These are phyloP conservation scores for Trichosporon coremiiforme DNA, from an alignment of 1,284 basidiomycete genomes.

Conservation along the genomic window DNA sequence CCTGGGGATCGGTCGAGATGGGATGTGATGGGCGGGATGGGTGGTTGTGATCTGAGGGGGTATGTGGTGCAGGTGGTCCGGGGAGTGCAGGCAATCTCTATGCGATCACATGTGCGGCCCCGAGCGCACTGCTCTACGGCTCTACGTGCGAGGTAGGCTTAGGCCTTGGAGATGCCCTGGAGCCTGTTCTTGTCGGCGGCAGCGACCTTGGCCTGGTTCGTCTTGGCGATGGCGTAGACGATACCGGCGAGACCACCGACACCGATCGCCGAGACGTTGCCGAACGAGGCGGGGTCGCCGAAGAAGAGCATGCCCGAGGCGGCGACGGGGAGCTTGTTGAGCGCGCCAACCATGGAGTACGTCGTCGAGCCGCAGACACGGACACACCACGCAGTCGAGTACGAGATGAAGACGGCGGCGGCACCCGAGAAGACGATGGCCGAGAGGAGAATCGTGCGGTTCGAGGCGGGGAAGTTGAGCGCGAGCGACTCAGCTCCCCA, in stretches of 20 bases:
- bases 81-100: not conserved
- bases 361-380: constrained; percentile 95
- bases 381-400: constrained; percentile 98
- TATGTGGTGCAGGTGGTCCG: not conserved
- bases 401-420: constrained; percentile 95
- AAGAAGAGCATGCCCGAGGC: constrained; percentile 96
- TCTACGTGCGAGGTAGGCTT: constrained; percentile 11
- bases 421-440: constrained; percentile 95
- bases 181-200: constrained; percentile 43
- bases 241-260: constrained; percentile 91
- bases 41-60: not conserved
- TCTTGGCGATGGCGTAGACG: constrained; percentile 80
- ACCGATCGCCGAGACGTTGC: constrained; percentile 82
- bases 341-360: constrained; percentile 97
- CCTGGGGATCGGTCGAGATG: not conserved
- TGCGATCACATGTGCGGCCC: constrained; percentile 1
- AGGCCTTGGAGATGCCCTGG: constrained; percentile 38
- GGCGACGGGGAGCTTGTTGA: constrained; percentile 98
- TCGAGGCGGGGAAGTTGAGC: constrained; percentile 86
- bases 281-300: constrained; percentile 81
- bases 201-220: constrained; percentile 53
- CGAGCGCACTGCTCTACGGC: not conserved
- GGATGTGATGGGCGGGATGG: not conserved
- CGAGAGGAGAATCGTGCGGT: constrained; percentile 74
- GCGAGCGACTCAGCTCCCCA: constrained; percentile 80